Base-by-base conservation (phyloP, 1,284 basidiomycete genomes). In the Heterobasidion irregulare region DNA sequence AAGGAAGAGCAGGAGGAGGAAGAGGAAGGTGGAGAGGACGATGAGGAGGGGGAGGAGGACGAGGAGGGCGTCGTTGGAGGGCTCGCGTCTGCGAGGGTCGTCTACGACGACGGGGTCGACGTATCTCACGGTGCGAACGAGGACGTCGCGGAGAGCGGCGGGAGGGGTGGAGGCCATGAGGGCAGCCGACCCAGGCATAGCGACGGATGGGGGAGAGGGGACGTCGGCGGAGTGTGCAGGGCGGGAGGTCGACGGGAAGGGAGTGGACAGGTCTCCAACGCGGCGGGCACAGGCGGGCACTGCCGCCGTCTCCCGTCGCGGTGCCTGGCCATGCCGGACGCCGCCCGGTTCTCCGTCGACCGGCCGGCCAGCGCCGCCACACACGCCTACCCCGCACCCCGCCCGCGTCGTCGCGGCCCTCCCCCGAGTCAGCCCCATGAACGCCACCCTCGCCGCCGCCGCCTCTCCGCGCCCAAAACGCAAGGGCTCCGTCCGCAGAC, bases 41-140 rank as follows among this genome's bases (percentile, higher is more conserved):
- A 97, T 90, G 66, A 97, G 83, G 57, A 97, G 81, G 32, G 94
- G 94, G 9, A 98, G 79, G 53, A 95, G 84, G 63, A 97, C 83
- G 64, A 63, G 57, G 51, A 69, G 54, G 60, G 64, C 62, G 56
- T 67, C 63, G 53, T 62, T 62, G 46, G 70, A 47, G 52, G 62
- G 58, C 52, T 65, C 61, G 53, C 57, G 50, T 61, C 55, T 44
- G 59, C 34, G 50, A 18, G 58, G 53, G 18, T 60, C 56, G 35
- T 44, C 53, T 15, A 45, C 12, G 9, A 38, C 38, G n/a, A 48
- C 18, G 38, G 36, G n/a, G 16, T 53, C 34, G 12, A 53, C 43
- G 15, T 48, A 48, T 16, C 49, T 33, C 45, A 56, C 16, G 18
- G 58, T 18, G 1, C 49, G 45, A 7, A 44, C 33, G 18, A 53